Evolutionary conservation across 306 rosid genomes (phyloP).

Genomic region (Quercus mongolica): DNA sequence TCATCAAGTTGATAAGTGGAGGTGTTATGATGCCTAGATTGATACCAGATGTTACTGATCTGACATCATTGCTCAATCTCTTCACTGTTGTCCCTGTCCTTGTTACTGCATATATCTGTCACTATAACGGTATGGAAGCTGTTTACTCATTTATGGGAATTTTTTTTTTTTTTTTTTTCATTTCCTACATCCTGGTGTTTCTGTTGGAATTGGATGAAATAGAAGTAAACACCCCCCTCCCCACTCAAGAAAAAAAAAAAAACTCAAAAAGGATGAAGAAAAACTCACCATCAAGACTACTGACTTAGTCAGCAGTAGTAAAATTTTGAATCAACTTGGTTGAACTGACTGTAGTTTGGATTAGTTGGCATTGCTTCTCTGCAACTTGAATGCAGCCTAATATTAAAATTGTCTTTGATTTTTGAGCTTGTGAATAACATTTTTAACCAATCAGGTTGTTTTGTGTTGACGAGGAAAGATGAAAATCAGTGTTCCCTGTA

Average conservation of each 20-base stretch:
- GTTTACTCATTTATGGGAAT: constrained; percentile 6
- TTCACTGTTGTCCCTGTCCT: constrained; percentile 82
- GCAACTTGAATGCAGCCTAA: not conserved
- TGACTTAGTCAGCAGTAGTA: not conserved
- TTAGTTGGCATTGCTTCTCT: not conserved
- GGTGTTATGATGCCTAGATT: constrained; percentile 75
- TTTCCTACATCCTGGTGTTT: constrained; percentile 3
- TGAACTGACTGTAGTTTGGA: not conserved
- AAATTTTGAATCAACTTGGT: not conserved
- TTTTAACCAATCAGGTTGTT: not conserved
- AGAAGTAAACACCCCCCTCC: not conserved
- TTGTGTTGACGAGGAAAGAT: not conserved
- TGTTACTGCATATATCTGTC: constrained; percentile 82
- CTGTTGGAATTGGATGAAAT: not conserved
- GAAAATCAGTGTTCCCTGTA: not conserved
- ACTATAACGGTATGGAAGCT: constrained; percentile 64
- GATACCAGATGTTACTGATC: constrained; percentile 59
- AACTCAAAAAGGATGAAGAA: not conserved
- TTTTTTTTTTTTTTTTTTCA: not conserved
- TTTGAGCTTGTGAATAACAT: not conserved
- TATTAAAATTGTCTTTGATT: not conserved
- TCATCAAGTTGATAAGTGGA: constrained; percentile 63
- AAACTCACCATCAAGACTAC: not conserved
- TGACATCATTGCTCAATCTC: constrained; percentile 48
- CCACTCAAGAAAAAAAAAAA: not conserved